phyloP scores from a whole-genome alignment of 2,329 filamentous ascomycete species.

The Penicillium sp. region DNA sequence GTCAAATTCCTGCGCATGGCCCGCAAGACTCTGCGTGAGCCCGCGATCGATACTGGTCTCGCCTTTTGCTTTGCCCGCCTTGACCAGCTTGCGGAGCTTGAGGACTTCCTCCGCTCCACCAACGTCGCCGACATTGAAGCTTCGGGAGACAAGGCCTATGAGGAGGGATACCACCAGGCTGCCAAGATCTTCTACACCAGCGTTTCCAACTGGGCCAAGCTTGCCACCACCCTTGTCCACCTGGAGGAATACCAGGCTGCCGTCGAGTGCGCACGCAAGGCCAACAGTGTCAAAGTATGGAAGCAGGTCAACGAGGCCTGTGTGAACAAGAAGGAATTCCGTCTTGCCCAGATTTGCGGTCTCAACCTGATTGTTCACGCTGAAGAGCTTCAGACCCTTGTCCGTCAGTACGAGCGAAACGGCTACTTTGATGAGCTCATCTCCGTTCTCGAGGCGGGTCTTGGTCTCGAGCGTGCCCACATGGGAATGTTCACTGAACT shows the following conservation, averaged over 20 bases:
- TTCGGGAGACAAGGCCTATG: constrained; percentile 96
- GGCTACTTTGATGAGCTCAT: constrained; percentile 99
- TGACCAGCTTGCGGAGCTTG: constrained; percentile 84
- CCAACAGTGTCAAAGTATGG: constrained; percentile 99
- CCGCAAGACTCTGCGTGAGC: constrained; percentile 90
- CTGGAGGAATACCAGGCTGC: constrained; percentile 95
- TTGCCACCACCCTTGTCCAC: constrained; percentile 95
- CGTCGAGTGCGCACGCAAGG: constrained; percentile 95
- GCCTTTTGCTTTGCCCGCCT: constrained; percentile 91
- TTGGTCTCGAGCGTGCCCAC: constrained; percentile 84
- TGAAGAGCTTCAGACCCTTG: constrained; percentile 85
- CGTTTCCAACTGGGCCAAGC: constrained; percentile 99
- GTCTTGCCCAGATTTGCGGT: constrained; percentile 96
- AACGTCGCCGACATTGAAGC: constrained; percentile 96
- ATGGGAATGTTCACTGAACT: constrained; percentile 97
- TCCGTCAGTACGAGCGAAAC: constrained; percentile 93
- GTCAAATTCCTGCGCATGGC: constrained; percentile 97
- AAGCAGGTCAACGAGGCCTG: constrained; percentile 97
- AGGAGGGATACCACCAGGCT: constrained; percentile 87
- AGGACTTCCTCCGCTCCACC: constrained; percentile 87
- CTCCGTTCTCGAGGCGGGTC: constrained; percentile 82
- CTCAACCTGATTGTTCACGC: constrained; percentile 97
- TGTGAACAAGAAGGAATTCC: constrained; percentile 97
- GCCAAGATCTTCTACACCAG: constrained; percentile 98
- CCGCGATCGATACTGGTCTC: constrained; percentile 85